Percentiles rank a stretch among this genome's conserved stretches.
Evolutionary conservation across 2,329 filamentous ascomycete species (phyloP).

Genomic region (Hypoxylon sp.): DNA sequence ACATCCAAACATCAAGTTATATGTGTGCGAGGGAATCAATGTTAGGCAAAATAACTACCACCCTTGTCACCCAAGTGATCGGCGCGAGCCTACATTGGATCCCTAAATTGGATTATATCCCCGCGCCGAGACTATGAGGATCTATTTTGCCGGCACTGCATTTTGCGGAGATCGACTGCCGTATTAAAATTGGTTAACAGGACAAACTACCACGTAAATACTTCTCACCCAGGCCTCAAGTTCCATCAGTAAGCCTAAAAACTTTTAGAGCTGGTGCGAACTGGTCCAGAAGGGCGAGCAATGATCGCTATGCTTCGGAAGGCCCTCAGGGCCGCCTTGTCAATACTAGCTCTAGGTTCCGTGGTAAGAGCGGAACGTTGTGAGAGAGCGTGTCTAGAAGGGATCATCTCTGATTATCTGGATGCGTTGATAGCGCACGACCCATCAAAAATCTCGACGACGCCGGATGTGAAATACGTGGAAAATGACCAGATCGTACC

Average conservation of each 20-base stretch:
- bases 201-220: constrained; percentile 11
- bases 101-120: constrained; percentile 13
- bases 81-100: constrained; percentile 2
- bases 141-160: constrained; percentile 37
- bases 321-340: constrained; percentile 17
- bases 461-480: constrained; percentile 34
- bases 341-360: constrained; percentile 20
- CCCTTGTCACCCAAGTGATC: constrained; percentile 24
- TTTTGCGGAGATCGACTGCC: constrained; percentile 26
- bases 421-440: constrained; percentile 33
- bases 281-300: constrained; percentile 1
- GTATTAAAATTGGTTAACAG: constrained; percentile 14
- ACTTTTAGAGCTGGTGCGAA: background rate
- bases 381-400: constrained; percentile 34
- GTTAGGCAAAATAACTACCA: constrained; percentile 36
- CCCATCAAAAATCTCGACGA: constrained; percentile 33
- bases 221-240: background rate
- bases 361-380: constrained; percentile 15
- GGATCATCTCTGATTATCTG: constrained; percentile 31
- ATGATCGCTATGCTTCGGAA: constrained; percentile 26
- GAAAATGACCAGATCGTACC: constrained; percentile 39
- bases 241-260: background rate
- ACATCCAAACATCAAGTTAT: background rate
- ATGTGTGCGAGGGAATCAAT: background rate
- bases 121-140: constrained; percentile 24